These are phyloP conservation scores for Trametes sp. DNA, from an alignment of 1,284 basidiomycete species.

Conservation along the genomic window DNA sequence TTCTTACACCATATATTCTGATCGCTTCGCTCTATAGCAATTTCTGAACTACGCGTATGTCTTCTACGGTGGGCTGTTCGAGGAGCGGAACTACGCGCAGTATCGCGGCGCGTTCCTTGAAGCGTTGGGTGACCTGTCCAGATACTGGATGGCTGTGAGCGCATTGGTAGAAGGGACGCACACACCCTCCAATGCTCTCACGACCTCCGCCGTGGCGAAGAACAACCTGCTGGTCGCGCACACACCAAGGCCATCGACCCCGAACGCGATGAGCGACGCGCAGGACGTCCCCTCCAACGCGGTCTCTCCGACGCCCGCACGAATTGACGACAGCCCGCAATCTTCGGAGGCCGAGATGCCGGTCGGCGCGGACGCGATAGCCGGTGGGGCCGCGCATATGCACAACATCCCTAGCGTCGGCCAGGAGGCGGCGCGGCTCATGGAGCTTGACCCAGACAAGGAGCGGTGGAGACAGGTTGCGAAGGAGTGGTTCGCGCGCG, in stretches of 20 bases:
- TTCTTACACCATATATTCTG: not conserved
- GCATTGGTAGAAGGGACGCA: constrained; percentile 62
- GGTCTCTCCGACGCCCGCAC: constrained; percentile 46
- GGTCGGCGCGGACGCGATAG: constrained; percentile 26
- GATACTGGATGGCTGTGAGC: constrained; percentile 95
- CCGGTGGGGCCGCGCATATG: constrained; percentile 18
- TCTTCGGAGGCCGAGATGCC: constrained; percentile 35
- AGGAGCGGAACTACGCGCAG: constrained; percentile 74
- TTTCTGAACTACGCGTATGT: constrained; percentile 96
- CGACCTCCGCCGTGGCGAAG: constrained; percentile 45
- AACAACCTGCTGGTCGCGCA: constrained; percentile 35
- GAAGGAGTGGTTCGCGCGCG: constrained; percentile 91
- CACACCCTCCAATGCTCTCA: constrained; percentile 51
- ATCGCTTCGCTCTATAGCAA: constrained; percentile 44
- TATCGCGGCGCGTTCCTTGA: constrained; percentile 94
- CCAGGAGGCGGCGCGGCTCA: constrained; percentile 82
- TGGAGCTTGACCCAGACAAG: constrained; percentile 91
- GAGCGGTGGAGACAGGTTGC: constrained; percentile 93
- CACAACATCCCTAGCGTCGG: constrained; percentile 77
- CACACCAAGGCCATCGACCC: constrained; percentile 33
- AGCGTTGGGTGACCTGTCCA: constrained; percentile 93
- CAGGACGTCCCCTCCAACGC: constrained; percentile 28
- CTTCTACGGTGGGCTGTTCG: constrained; percentile 91
- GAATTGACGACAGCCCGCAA: constrained; percentile 68
- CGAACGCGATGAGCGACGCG: constrained; percentile 52